Evolutionary conservation across 2,329 filamentous ascomycete genomes (phyloP).

Genomic region (Arthroderma uncinatum): DNA sequence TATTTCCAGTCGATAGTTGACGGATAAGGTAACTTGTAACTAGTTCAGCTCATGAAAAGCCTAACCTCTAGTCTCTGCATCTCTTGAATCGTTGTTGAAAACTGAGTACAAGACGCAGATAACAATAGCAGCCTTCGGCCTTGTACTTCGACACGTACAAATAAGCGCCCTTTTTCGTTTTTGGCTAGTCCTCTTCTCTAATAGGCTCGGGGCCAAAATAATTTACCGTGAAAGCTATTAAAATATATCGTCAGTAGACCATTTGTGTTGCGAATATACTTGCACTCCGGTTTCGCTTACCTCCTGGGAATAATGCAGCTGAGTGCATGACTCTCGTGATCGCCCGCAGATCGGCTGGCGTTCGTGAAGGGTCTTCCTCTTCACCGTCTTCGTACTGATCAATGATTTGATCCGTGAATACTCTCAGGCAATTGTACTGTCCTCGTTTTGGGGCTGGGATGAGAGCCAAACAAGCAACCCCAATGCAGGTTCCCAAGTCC

Average conservation of each 20-base stretch:
- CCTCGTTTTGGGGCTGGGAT: slow-evolving; percentile 27
- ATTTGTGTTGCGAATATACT: not conserved
- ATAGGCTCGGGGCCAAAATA: slow-evolving; percentile 29
- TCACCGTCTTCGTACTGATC: slow-evolving; percentile 30
- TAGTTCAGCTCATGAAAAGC: not conserved
- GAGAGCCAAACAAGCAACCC: slow-evolving; percentile 32
- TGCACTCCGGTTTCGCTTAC: slow-evolving; percentile 30
- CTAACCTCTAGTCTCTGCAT: not conserved
- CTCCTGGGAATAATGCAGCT: slow-evolving; percentile 44
- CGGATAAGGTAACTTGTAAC: not conserved
- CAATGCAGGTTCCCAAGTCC: slow-evolving; percentile 45
- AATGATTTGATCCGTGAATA: slow-evolving; percentile 28
- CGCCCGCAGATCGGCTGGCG: slow-evolving; percentile 38
- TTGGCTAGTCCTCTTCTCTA: not conserved
- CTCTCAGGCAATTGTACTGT: slow-evolving; percentile 20
- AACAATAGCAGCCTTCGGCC: not conserved
- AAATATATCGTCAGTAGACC: slow-evolving; percentile 14
- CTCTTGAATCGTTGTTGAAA: not conserved
- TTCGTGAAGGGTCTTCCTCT: too few species aligned
- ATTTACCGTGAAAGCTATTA: slow-evolving; percentile 26
- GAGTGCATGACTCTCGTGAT: slow-evolving; percentile 50
- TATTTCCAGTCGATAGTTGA: not conserved
- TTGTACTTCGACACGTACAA: not conserved
- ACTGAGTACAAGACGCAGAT: not conserved
- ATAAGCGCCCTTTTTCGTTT: not conserved